Evolutionary conservation across 1,284 basidiomycete genomes (phyloP).

Genomic region (Spongiforma sp.): DNA sequence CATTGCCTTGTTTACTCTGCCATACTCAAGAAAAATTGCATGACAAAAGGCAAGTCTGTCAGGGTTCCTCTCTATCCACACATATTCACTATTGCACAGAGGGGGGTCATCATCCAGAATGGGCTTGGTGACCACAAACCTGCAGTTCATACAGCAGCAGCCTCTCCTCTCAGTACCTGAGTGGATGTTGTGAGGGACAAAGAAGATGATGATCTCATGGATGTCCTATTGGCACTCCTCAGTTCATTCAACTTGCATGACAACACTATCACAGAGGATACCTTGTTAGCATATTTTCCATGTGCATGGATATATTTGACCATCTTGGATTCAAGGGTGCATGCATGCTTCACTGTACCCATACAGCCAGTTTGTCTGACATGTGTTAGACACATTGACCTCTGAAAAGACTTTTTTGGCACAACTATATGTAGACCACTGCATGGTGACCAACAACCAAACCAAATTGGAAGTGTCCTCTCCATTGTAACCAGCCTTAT

Average conservation of each 20-base stretch:
- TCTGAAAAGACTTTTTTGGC: conserved; percentile 87
- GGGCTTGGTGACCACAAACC: conserved; percentile 91
- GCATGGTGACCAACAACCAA: conserved; percentile 68
- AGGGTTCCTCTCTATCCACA: conserved; percentile 70
- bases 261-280: conserved; percentile 69
- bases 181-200: conserved; percentile 64
- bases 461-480: conserved; percentile 73
- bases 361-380: not conserved
- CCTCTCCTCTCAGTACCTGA: conserved; percentile 80
- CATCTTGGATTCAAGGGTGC: conserved; percentile 75
- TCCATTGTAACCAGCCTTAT: conserved; percentile 93
- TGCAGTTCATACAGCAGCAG: conserved; percentile 80
- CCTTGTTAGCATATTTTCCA: conserved; percentile 70
- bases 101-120: conserved; percentile 79
- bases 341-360: conserved; percentile 30
- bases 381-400: conserved; percentile 69
- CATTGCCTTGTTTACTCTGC: conserved; percentile 84
- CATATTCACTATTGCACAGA: conserved; percentile 74
- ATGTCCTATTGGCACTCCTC: conserved; percentile 63
- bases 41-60: conserved; percentile 27
- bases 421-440: conserved; percentile 86
- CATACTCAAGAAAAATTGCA: conserved; percentile 49
- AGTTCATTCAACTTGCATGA: conserved; percentile 66
- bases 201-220: conserved; percentile 48
- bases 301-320: conserved; percentile 64